Base-by-base conservation (phyloP, 805 yeast species). In the Ogataea henricii region DNA sequence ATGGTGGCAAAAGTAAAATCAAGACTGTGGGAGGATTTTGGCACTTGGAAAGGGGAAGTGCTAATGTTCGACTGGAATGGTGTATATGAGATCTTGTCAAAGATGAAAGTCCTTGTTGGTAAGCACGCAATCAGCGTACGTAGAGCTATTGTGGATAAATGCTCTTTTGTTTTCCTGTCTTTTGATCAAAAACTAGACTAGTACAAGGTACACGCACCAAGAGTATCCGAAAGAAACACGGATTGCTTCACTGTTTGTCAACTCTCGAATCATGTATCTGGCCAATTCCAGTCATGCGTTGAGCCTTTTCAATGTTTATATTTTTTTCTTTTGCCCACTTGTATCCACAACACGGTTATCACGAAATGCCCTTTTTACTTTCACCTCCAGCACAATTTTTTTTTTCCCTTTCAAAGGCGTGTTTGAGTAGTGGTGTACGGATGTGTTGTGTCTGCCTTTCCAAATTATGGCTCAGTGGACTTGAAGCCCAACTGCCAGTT, bases 401-500 rank as follows among this genome's bases (percentile, higher is more conserved):
- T 36, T 36, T 36, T 21, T 22, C 29, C 40, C 17, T 36, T 26
- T 9, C 17, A n/a, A n/a, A n/a, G n/a, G n/a, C n/a, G n/a, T n/a
- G n/a, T n/a, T n/a, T n/a, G n/a, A n/a, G n/a, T n/a, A n/a, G n/a
- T 17, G 42, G 42, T 39, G 42, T 27, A 25, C 20, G 33, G 42
- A 4, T 39, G 17, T 32, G 6, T 23, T 6, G 26, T 27, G 12
- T 32, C 38, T 40, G 38, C 14, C 44, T 14, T 25, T 40, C 14
- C n/a, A 4, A 8, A 7, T 10, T 10, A 7, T 12, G 22, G 44
- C 26, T 21, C 17, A 10, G 8, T 7, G 8, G 14, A 26, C 3
- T 13, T 40, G 6, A n/a, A n/a, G n/a, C n/a, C 13, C 23, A 18
- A 20, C 46, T 34, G 40, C 38, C 46, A 32, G 46, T 34, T 34